These are phyloP conservation scores for Mycosarcoma mackinlayi DNA, from an alignment of 1,284 basidiomycete genomes.

Conservation along the genomic window DNA sequence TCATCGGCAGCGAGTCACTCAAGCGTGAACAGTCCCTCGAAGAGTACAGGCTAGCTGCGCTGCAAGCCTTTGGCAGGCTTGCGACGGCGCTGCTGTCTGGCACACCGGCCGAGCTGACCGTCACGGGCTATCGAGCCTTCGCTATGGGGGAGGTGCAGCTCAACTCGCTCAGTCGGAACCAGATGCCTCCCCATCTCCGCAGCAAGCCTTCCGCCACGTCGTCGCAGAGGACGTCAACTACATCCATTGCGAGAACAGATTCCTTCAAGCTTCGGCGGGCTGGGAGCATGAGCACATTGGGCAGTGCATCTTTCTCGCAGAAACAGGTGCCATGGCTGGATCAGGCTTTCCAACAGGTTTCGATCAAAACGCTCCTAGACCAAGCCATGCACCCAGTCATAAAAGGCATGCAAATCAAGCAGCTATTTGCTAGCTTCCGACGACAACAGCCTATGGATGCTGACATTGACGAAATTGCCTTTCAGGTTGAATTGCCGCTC, in stretches of 20 bases:
- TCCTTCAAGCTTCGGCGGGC: constrained; percentile 10
- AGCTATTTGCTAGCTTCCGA: constrained; percentile 38
- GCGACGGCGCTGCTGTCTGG: constrained; percentile 25
- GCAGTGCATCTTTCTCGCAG: constrained; percentile 18
- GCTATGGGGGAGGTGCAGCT: constrained; percentile 40
- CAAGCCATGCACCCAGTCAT: constrained; percentile 27
- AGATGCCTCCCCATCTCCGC: constrained; percentile 27
- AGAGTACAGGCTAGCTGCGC: constrained; percentile 19
- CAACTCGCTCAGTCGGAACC: constrained; percentile 14
- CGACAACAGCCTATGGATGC: constrained; percentile 27
- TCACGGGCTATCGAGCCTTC: constrained; percentile 38
- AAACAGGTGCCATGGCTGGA: constrained; percentile 59
- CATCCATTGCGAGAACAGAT: constrained; percentile 6
- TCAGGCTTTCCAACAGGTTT: constrained; percentile 48
- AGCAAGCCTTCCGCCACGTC: constrained; percentile 26
- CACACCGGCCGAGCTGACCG: constrained; percentile 20
- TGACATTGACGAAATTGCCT: constrained; percentile 43
- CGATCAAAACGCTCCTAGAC: constrained; percentile 23
- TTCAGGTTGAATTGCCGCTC: constrained; percentile 48
- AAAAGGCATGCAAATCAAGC: constrained; percentile 25
- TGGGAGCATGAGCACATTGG: constrained; percentile 20
- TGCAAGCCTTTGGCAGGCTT: constrained; percentile 32
- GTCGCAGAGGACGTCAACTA: constrained; percentile 12
- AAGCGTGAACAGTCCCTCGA: constrained; percentile 23
- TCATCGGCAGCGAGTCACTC: constrained; percentile 37